Base-by-base conservation (phyloP, 2,329 filamentous ascomycete genomes). In the Cladosporium velox region DNA sequence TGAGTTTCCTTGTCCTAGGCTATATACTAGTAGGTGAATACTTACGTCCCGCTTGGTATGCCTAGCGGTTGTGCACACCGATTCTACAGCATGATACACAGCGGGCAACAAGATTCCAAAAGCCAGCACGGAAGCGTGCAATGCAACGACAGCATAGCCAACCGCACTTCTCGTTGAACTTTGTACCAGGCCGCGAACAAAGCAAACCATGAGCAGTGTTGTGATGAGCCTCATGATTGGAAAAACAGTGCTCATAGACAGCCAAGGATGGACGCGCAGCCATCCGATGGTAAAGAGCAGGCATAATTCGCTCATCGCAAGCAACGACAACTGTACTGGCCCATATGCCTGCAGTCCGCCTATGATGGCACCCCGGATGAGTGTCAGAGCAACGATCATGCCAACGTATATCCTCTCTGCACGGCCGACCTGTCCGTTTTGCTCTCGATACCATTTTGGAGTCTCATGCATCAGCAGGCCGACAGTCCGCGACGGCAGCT, bases 401-500 rank as follows among this genome's bases (percentile, higher is more conserved):
- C 51, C 35, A n/a, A 55, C 34, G 24, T 55, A 64, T 2, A 64
- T 24, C n/a, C 41, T 57, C 24, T 64, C 61, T 10, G 51, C 24
- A 14, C 32, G 24, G 28, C 8, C 34, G 11, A 28, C 34, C 4
- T 35, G 34, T 21, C 44, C 11, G 26, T 32, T 51, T 12, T 55
- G 26, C 24, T 55, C 35, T 49, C 47, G 61, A 24, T 64, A 64
- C 61, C 61, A 64, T 12, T 64, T 64, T 28, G 61, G 61, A 28
- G 34, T 55, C 15, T 55, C 61, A 12, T 47, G 51, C 7, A 64
- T 41, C 12, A 64, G 26, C 3, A 38, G 24, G 8, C 51, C 51
- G 2, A 54, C 38, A 14, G 51, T 30, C 18, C 51, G 61, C 3
- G 61, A n/a, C 5, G 61, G 61, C 12, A 64, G 34, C 4, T 28